Evolutionary conservation across 345 rosid genomes (phyloP).

Genomic region (Odontarrhena argentea): DNA sequence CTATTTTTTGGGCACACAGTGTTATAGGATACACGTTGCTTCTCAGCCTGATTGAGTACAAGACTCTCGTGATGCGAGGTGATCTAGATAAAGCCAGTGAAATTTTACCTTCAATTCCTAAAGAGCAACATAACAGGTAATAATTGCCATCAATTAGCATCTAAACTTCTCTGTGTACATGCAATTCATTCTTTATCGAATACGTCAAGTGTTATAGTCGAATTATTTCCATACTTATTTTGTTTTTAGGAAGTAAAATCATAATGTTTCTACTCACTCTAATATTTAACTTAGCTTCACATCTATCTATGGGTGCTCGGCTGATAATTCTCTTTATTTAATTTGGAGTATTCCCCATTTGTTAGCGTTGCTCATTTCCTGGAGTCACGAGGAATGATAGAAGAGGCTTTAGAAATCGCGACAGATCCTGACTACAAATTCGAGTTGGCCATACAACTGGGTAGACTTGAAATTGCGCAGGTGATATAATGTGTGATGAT

Average conservation of each 20-base stretch:
- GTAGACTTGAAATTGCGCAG: conserved; percentile 90
- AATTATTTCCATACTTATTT: not conserved
- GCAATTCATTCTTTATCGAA: conserved; percentile 11
- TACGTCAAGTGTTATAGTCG: conserved; percentile 19
- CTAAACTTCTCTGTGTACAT: conserved; percentile 10
- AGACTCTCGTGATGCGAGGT: conserved; percentile 97
- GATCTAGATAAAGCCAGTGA: conserved; percentile 79
- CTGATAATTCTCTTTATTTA: conserved; percentile 21
- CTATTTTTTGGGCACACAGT: conserved; percentile 45
- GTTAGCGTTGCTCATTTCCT: conserved; percentile 94
- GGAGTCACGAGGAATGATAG: conserved; percentile 98
- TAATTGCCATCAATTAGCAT: conserved; percentile 23
- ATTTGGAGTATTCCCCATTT: conserved; percentile 23
- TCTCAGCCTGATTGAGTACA: conserved; percentile 90
- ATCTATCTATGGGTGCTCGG: not conserved
- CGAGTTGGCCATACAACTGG: conserved; percentile 94
- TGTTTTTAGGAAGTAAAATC: conserved; percentile 1
- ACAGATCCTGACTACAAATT: conserved; percentile 96
- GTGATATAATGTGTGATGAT: conserved; percentile 43
- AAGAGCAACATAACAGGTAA: conserved; percentile 85
- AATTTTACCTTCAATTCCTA: conserved; percentile 81
- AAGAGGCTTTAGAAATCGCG: conserved; percentile 95
- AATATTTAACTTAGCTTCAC: conserved; percentile 10
- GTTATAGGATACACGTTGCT: conserved; percentile 83
- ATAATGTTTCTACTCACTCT: conserved; percentile 1